Percentiles rank a stretch among this genome's conserved stretches.
These are phyloP conservation scores for Nothophoma quercina DNA, from an alignment of 2,329 filamentous ascomycete genomes.

Conservation along the genomic window DNA sequence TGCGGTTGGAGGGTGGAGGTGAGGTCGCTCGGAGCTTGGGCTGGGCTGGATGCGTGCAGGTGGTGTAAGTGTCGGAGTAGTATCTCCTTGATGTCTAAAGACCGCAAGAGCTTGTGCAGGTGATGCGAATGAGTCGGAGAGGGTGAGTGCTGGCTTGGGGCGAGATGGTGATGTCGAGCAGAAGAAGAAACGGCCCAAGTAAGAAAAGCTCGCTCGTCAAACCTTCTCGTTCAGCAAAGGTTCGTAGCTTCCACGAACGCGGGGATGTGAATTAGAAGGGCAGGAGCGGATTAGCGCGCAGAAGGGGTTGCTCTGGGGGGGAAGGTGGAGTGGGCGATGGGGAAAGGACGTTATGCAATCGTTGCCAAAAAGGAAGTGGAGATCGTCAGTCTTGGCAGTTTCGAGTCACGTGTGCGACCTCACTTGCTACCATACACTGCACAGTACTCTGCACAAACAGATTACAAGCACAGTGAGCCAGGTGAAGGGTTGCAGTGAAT, in stretches of 20 bases:
- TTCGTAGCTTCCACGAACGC: slow-evolving; percentile 28
- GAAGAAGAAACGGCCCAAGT: slow-evolving; percentile 43
- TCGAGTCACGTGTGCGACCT: slow-evolving; percentile 29
- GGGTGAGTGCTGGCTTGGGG: slow-evolving; percentile 32
- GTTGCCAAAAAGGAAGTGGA: slow-evolving; percentile 32
- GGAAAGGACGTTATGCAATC: slow-evolving; percentile 28
- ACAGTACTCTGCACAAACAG: background rate
- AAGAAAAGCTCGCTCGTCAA: slow-evolving; percentile 52
- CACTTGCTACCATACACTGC: slow-evolving; percentile 2
- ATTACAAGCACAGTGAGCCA: background rate
- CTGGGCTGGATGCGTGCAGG: slow-evolving; percentile 44
- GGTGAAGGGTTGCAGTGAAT: background rate
- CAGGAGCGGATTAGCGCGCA: slow-evolving; percentile 22
- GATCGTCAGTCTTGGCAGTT: slow-evolving; percentile 28
- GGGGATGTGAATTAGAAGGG: slow-evolving; percentile 23
- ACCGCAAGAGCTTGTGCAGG: slow-evolving; percentile 42
- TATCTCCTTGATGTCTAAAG: slow-evolving; percentile 36
- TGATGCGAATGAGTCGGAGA: slow-evolving; percentile 40
- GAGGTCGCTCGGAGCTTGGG: slow-evolving; percentile 46
- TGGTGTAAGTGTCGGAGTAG: slow-evolving; percentile 41
- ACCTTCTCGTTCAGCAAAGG: slow-evolving; percentile 44
- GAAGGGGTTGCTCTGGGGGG: slow-evolving; percentile 21
- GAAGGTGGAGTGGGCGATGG: slow-evolving; percentile 27
- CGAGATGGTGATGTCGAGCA: slow-evolving; percentile 41
- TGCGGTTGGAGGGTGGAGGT: slow-evolving; percentile 39